A percentile compares a stretch with the other conserved stretches of the same genome.
These are phyloP conservation scores for Passiflora organensis DNA, from an alignment of 345 rosid genomes.

Conservation along the genomic window DNA sequence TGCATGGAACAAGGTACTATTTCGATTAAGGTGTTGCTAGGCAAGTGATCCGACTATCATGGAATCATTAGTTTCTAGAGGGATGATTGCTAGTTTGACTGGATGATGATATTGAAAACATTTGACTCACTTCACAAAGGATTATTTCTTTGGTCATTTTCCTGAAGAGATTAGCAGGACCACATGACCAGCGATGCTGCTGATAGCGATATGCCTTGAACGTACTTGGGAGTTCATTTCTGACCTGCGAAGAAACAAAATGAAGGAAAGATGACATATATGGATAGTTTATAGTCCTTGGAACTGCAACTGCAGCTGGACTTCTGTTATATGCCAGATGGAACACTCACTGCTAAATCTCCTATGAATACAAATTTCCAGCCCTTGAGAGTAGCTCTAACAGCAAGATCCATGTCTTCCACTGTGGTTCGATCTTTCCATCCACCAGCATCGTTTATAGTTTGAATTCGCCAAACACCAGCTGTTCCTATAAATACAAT, in stretches of 20 bases:
- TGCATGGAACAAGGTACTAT: conserved; percentile 6
- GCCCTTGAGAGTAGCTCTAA: conserved; percentile 48
- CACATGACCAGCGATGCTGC: conserved; percentile 59
- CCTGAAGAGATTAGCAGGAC: conserved; percentile 52
- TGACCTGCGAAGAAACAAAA: conserved; percentile 24
- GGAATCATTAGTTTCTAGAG: neutral
- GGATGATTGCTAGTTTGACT: neutral
- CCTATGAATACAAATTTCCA: conserved; percentile 49
- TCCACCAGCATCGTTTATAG: conserved; percentile 48
- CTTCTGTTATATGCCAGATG: neutral
- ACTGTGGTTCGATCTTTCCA: conserved; percentile 59
- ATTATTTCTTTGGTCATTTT: conserved; percentile 49
- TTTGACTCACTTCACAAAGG: conserved; percentile 28
- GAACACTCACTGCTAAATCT: conserved; percentile 28
- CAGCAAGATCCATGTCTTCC: conserved; percentile 65
- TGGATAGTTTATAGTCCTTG: neutral
- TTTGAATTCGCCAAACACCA: conserved; percentile 48
- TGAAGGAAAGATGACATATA: neutral
- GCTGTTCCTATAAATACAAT: conserved; percentile 34
- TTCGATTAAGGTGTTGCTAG: too few species aligned
- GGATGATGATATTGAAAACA: neutral
- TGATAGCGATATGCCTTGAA: conserved; percentile 46
- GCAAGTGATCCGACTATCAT: neutral
- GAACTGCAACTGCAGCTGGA: neutral
- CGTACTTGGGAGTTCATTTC: conserved; percentile 56